Conservation (phyloP, 2,329 filamentous ascomycete species). For the Cercospora zeina region DNA sequence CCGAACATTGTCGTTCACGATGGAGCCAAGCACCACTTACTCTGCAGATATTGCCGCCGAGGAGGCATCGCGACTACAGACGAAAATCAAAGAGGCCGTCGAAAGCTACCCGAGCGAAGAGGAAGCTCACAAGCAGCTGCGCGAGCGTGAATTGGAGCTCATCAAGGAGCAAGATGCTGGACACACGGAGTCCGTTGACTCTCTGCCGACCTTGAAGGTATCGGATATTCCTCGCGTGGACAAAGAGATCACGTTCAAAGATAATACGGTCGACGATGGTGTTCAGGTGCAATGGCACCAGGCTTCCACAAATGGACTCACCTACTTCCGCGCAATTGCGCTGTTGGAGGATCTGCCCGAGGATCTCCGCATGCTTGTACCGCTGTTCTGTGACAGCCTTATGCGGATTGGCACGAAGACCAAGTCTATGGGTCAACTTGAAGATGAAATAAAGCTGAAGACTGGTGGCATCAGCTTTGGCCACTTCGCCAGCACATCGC, state of each 20-base stretch:
- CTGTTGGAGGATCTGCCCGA: slow-evolving; percentile 75
- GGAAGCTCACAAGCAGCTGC: slow-evolving; percentile 69
- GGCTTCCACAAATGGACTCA: slow-evolving; percentile 90
- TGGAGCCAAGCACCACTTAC: slow-evolving; percentile 80
- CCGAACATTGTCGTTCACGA: slow-evolving; percentile 86
- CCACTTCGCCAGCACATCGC: slow-evolving; percentile 79
- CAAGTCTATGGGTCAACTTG: slow-evolving; percentile 89
- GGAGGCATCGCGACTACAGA: slow-evolving; percentile 71
- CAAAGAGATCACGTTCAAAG: slow-evolving; percentile 67
- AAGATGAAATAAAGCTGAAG: slow-evolving; percentile 93
- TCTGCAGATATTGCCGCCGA: slow-evolving; percentile 72
- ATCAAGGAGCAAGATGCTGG: slow-evolving; percentile 66
- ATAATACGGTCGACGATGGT: slow-evolving; percentile 56
- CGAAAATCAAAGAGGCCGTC: slow-evolving; percentile 71
- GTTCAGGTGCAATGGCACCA: slow-evolving; percentile 84
- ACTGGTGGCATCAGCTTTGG: slow-evolving; percentile 86
- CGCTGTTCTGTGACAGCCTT: slow-evolving; percentile 86
- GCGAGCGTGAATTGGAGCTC: slow-evolving; percentile 75
- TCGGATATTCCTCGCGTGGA: slow-evolving; percentile 81
- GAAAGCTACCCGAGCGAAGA: slow-evolving; percentile 68
- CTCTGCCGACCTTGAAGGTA: slow-evolving; percentile 82
- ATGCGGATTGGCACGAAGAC: slow-evolving; percentile 89
- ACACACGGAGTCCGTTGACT: slow-evolving; percentile 80
- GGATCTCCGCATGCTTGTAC: slow-evolving; percentile 79
- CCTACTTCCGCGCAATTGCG: slow-evolving; percentile 91